Percentiles rank a stretch among this genome's conserved stretches.
These are phyloP conservation scores for Chalciporus sp. DNA, from an alignment of 1,284 basidiomycete genomes.

Conservation along the genomic window DNA sequence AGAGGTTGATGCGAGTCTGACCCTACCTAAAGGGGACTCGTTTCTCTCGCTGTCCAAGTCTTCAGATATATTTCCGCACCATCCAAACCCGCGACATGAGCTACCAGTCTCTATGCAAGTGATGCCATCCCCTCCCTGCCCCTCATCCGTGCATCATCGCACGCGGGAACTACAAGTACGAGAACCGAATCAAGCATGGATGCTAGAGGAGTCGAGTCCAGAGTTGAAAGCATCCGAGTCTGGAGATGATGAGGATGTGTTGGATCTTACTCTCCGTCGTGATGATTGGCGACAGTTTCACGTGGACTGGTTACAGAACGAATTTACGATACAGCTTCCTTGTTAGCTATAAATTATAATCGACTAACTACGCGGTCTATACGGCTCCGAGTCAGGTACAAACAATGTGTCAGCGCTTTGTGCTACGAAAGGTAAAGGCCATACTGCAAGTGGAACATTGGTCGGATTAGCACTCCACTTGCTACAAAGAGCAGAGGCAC, in stretches of 20 bases:
- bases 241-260: conserved; percentile 10
- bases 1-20: conserved; percentile 12
- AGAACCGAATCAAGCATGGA: conserved; percentile 29
- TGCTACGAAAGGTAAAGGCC: no score
- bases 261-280: conserved; percentile 6
- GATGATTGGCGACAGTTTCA: conserved; percentile 34
- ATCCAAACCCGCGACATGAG: conserved; percentile 8
- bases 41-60: conserved; percentile 20
- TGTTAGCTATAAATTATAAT: not conserved
- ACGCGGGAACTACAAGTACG: conserved; percentile 5
- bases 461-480: no score
- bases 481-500: no score
- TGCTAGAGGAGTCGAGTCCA: conserved; percentile 31
- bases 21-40: conserved; percentile 13
- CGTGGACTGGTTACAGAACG: conserved; percentile 25
- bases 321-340: conserved; percentile 7
- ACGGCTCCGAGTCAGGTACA: no score
- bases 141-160: conserved; percentile 4
- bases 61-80: conserved; percentile 7
- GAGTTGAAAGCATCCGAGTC: conserved; percentile 13
- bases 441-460: no score
- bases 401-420: no score
- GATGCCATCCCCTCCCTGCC: conserved; percentile 9
- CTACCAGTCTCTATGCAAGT: conserved; percentile 16
- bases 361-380: no score